Evolutionary conservation across 2,329 filamentous ascomycete species (phyloP), one percentile per base, ranked within the genome.

Genomic region (Fusarium buxicola): DNA sequence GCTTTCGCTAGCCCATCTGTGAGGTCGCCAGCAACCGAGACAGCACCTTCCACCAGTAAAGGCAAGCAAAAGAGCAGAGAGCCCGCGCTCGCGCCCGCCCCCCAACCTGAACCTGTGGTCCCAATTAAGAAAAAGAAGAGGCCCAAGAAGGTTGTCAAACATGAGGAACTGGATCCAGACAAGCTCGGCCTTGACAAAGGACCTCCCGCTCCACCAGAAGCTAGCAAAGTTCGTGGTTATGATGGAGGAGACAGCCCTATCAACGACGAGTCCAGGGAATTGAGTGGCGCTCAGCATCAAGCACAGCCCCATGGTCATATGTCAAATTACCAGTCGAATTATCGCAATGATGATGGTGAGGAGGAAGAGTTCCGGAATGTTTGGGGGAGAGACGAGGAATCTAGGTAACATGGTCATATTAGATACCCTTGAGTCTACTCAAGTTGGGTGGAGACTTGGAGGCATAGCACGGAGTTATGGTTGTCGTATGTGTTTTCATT

Each of bases 331-430:
- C 68, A 72, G 16, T 58, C 70, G 16, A 63, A 55, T 32, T 77
- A 75, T 44, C 67, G 70, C 24, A 70, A 76, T 3, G 65, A 74
- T n/a, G 75, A 77, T 15, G 72, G 73, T 25, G 80, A 81, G 4
- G 80, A 21, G 21, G 21, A 21, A 6, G 21, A 79, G 53, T 82
- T 82, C 58, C 73, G 74, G 16, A 82, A 82, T 58, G 78, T 81
- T n/a, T 83, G 81, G 81, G 74, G 70, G 16, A 50, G 69, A 27
- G 61, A 72, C 46, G 65, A 66, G 46, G 62, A 60, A 62, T 67
- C 65, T 63, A 66, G 54, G 56, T 65, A 61, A 53, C 39, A 43
- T 38, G 34, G 45, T 45, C 55, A 43, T 45, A 58, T 50, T 32
- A 49, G 55, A 66, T 69, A 67, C 56, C 53, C 63, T 44, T 47